These are phyloP conservation scores for Gastrolobium bilobum DNA, from an alignment of 306 rosid species.

Conservation along the genomic window DNA sequence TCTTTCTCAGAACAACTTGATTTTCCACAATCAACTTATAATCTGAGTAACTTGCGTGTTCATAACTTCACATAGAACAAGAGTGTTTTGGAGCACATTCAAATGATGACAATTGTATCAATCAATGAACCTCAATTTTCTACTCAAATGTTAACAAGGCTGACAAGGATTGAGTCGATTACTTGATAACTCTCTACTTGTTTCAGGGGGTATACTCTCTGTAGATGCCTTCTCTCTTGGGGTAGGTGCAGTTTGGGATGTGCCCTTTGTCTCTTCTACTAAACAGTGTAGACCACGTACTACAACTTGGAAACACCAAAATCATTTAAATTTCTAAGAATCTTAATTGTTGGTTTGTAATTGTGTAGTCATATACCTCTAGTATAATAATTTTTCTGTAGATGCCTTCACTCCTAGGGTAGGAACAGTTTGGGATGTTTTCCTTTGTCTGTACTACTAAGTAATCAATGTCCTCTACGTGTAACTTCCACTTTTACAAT, in stretches of 20 bases:
- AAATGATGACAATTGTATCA: background rate
- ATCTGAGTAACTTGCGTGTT: background rate
- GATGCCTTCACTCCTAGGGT: constrained; percentile 40
- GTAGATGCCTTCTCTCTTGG: constrained; percentile 34
- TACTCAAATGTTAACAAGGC: too few relatives aligned
- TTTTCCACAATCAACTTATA: constrained; percentile 3
- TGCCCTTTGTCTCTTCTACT: background rate
- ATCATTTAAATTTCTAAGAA: constrained; percentile 28
- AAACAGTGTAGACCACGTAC: too few relatives aligned
- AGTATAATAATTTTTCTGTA: background rate
- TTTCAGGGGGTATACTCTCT: background rate
- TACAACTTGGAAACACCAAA: constrained; percentile 31
- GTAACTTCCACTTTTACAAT: background rate
- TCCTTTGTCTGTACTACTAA: constrained; percentile 36
- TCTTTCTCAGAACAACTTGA: background rate
- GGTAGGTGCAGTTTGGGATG: constrained; percentile 8
- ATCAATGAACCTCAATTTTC: background rate
- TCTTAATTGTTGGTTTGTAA: constrained; percentile 14
- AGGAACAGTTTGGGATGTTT: constrained; percentile 47
- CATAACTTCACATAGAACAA: background rate
- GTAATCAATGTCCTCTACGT: background rate
- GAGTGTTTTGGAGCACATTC: constrained; percentile 10
- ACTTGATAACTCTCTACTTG: background rate
- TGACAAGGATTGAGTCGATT: background rate
- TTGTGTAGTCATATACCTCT: too few relatives aligned